Evolutionary conservation across 2,329 filamentous ascomycete species (phyloP).

Genomic region (Aspergillus fumigatiaffinis): DNA sequence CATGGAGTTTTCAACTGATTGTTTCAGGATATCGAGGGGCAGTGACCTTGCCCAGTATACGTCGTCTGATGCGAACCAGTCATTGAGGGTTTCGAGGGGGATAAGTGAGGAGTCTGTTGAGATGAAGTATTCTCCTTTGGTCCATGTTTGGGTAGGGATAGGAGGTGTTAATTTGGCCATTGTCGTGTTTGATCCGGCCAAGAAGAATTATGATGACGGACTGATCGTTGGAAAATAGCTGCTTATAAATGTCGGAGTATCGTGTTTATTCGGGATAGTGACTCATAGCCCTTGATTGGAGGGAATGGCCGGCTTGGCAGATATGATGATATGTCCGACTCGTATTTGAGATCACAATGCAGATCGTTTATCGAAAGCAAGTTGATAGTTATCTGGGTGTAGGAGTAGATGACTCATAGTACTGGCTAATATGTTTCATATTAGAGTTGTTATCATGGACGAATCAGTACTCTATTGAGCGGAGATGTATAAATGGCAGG

Average conservation of each 20-base stretch:
- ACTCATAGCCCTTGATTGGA: neutral
- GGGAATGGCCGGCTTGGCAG: neutral
- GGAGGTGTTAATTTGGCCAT: conserved; percentile 1
- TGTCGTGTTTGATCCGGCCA: neutral
- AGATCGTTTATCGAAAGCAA: neutral
- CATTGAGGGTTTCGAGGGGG: conserved; percentile 52
- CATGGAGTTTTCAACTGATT: conserved; percentile 55
- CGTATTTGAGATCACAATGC: neutral
- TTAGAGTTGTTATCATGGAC: neutral
- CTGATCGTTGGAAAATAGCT: neutral
- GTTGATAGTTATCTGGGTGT: no score
- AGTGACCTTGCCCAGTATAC: conserved; percentile 60
- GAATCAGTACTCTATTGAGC: neutral
- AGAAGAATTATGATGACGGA: no score
- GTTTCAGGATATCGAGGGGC: conserved; percentile 46
- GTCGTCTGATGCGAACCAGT: conserved; percentile 53
- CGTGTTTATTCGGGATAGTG: neutral
- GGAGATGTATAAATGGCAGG: neutral
- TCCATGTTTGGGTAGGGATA: conserved; percentile 6
- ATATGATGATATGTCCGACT: neutral
- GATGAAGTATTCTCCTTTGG: conserved; percentile 31
- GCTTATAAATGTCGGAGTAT: neutral
- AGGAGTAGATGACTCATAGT: neutral
- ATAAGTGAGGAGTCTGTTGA: conserved; percentile 58
- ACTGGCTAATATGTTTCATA: neutral